phyloP scores from a whole-genome alignment of 306 rosid species.

The Castanea mollissima region DNA sequence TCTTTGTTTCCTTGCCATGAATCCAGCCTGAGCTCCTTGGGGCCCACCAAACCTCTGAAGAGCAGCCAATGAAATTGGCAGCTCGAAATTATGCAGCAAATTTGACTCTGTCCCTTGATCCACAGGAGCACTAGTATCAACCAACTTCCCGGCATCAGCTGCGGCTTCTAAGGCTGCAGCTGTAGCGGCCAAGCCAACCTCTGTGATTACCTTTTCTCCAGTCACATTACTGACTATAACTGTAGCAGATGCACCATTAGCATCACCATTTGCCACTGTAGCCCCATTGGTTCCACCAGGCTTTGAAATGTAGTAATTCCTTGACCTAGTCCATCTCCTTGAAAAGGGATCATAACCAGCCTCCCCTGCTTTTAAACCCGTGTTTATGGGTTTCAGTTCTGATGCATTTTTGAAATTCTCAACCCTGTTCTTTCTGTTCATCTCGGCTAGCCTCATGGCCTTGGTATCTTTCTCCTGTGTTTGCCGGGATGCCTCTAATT shows the following conservation, averaged over 20 bases:
- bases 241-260: conserved; percentile 23
- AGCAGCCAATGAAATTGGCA: conserved; percentile 76
- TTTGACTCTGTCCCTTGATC: conserved; percentile 81
- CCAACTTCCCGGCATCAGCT: conserved; percentile 88
- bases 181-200: conserved; percentile 68
- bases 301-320: conserved; percentile 70
- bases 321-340: conserved; percentile 96
- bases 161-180: conserved; percentile 90
- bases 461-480: conserved; percentile 58
- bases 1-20: conserved; percentile 70
- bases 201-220: conserved; percentile 20
- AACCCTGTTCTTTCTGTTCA: conserved; percentile 90
- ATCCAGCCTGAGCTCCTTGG: conserved; percentile 71
- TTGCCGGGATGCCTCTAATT: conserved; percentile 67
- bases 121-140: conserved; percentile 83
- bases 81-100: conserved; percentile 73
- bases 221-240: conserved; percentile 29
- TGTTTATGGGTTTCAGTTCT: conserved; percentile 51
- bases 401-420: conserved; percentile 98
- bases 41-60: conserved; percentile 87
- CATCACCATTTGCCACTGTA: conserved; percentile 36
- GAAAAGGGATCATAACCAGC: conserved; percentile 99
- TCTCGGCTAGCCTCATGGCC: conserved; percentile 88
- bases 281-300: conserved; percentile 49
- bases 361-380: conserved; percentile 77